Base-by-base conservation (phyloP, 768 basidiomycete genomes). In the Pleurotus tuoliensis region DNA sequence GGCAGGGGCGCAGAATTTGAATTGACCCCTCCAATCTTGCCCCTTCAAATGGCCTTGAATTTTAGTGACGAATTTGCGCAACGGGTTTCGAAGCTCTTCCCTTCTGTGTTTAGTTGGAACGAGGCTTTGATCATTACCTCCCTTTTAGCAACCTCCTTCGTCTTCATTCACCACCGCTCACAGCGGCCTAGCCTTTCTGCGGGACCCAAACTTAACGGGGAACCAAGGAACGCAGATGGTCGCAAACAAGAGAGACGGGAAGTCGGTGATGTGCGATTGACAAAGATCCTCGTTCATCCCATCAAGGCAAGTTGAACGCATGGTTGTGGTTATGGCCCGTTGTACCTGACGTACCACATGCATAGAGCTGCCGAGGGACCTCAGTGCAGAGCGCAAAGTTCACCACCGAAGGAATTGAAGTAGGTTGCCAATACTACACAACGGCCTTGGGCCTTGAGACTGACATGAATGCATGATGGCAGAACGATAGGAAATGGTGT, bases 401-500 rank as follows among this genome's bases (percentile, higher is more conserved):
- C 62, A 85, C 82, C 5, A 74, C 77, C 12, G 74, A 83, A 60
- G 88, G 89, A 24, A 67, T 92, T 3, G 82, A 89, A 77, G 89
- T 87, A 56, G 45, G 73, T 67, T 57, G 40, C 24, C 34, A 39
- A n/a, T 1, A 34, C 2, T 11, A 34, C 11, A 11, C 8, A 8
- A 34, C 11, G 11, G 30, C 30, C 1, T 25, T 25, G 5, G 30
- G 8, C 30, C 30, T 11, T 11, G 30, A 34, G 9, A 1, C 47
- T 50, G 20, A 48, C 5, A 40, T 37, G 16, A 5, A 53, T 40
- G 38, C 27, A 40, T 55, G 48, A 62, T 41, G 24, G 1, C 59
- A 91, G 88, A 76, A 86, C 65, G 90, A 92, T 63, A 78, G 90
- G 59, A 76, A 72, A 67, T 90, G 88, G 82, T 85, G 82, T 59